Evolutionary conservation across 1,139 yeast species (phyloP), one percentile per base, ranked within the genome.

Genomic region (Magnusiomyces fungicola): DNA sequence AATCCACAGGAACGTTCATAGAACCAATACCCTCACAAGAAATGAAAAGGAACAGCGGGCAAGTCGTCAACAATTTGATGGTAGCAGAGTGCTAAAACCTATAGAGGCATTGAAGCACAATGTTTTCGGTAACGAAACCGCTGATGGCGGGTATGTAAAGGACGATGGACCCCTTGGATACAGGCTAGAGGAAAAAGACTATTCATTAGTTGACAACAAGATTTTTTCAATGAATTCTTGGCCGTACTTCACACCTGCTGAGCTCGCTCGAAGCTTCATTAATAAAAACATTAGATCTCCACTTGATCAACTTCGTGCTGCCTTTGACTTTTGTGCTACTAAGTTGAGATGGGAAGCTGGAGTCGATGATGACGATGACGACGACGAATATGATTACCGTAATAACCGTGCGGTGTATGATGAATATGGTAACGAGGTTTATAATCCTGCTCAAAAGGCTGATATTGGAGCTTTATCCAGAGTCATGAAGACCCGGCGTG

Each of bases 21-120:
- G 97, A 58, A 80, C 90, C 59, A 83, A 83, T 56, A 79, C 96
- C 0, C 69, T 89, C 43, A 78, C 86, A 1, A 72, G 81, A 3
- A 78, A 74, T 49, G 96, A 89, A 57, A 80, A 83, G 51, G 82
- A 80, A 52, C 70, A 74, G 14, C 74, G 97, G 55, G 81, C 85
- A 43, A 77, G 76, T 61, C 83, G 80, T 3, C 76, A 82, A n/a
- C 80, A 82, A 55, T 76, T 78, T 50, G 86, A 83, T 53, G 80
- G 83, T 1, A 73, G 77, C 30, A 64, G 82, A 37, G 77, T 84
- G 25, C 69, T 83, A 47, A 83, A 84, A 58, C 95, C 96, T 0
- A 80, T 66, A 16, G 59, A 56, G 16, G 53, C 56, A 6, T 51
- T 69, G 23, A 52, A 55, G 3, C 43, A 46, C 10, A 53, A 58